These are phyloP conservation scores for Hansfordia pulvinata DNA, from an alignment of 2,329 filamentous ascomycete species.

Conservation along the genomic window DNA sequence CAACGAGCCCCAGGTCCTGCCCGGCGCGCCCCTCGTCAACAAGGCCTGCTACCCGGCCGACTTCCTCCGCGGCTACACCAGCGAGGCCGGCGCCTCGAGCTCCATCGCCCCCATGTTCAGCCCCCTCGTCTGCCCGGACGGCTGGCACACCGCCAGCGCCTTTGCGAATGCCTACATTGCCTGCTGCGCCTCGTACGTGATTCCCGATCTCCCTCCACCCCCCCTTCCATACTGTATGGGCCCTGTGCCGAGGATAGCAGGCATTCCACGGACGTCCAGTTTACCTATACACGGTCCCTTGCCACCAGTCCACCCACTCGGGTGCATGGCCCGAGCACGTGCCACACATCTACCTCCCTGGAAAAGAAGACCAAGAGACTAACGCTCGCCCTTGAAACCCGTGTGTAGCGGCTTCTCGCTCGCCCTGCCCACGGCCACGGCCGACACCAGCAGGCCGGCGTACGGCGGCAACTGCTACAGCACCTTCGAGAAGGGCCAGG, in stretches of 20 bases:
- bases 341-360: not conserved
- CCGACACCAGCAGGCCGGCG: slow-evolving; percentile 7
- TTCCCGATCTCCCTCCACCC: not conserved
- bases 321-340: too few species aligned
- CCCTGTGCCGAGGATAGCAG: not conserved
- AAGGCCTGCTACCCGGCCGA: slow-evolving; percentile 8
- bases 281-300: too few species aligned
- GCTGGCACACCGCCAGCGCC: slow-evolving; percentile 5
- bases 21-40: slow-evolving; percentile 6
- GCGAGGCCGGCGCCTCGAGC: slow-evolving; percentile 6
- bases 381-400: not conserved
- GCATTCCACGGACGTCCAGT: too few species aligned
- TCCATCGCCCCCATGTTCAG: slow-evolving; percentile 9
- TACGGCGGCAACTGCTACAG: slow-evolving; percentile 11
- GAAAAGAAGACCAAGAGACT: not conserved
- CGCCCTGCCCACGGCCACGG: slow-evolving; percentile 4
- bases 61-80: slow-evolving; percentile 8
- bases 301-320: too few species aligned
- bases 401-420: slow-evolving; percentile 7
- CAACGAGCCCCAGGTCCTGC: slow-evolving; percentile 9
- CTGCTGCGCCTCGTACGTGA: slow-evolving; percentile 9
- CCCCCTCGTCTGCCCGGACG: slow-evolving; percentile 7
- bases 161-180: slow-evolving; percentile 9
- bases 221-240: not conserved
- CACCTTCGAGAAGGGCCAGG: slow-evolving; percentile 5